These are phyloP conservation scores for Mucor circinelloides DNA, from an alignment of 371 early-diverging fungal genomes.

Conservation along the genomic window DNA sequence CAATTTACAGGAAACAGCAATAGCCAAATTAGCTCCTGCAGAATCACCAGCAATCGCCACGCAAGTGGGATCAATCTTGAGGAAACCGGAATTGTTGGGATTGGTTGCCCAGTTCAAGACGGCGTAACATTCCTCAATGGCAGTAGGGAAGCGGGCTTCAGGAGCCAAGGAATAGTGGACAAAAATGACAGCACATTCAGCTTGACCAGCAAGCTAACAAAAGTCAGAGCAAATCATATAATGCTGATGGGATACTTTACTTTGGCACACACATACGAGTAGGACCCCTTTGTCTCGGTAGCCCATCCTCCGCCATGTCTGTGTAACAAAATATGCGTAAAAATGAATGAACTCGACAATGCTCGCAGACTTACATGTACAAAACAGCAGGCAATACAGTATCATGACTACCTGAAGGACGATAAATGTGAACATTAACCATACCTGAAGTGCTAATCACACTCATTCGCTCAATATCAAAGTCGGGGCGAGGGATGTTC, in stretches of 20 bases:
- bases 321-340: background rate
- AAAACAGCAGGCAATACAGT: conserved; percentile 13
- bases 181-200: conserved; percentile 21
- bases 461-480: background rate
- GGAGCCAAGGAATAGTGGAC: conserved; percentile 33
- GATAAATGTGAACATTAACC: conserved; percentile 10
- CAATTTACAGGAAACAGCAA: conserved; percentile 12
- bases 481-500: background rate
- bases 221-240: background rate
- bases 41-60: conserved; percentile 31
- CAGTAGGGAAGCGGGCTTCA: conserved; percentile 31
- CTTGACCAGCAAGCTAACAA: conserved; percentile 12
- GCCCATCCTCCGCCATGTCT: conserved; percentile 27
- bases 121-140: conserved; percentile 31
- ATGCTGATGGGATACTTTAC: background rate
- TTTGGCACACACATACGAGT: conserved; percentile 11
- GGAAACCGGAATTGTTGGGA: background rate
- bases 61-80: conserved; percentile 17
- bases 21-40: conserved; percentile 27
- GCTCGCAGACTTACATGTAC: conserved; percentile 9
- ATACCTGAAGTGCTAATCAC: background rate
- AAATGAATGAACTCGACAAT: background rate
- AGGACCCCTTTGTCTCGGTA: background rate
- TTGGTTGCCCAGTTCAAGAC: conserved; percentile 16
- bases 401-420: conserved; percentile 4